Evolutionary conservation across 345 rosid genomes (phyloP), one percentile per base, ranked within the genome.

Genomic region (Populus pruinosa): DNA sequence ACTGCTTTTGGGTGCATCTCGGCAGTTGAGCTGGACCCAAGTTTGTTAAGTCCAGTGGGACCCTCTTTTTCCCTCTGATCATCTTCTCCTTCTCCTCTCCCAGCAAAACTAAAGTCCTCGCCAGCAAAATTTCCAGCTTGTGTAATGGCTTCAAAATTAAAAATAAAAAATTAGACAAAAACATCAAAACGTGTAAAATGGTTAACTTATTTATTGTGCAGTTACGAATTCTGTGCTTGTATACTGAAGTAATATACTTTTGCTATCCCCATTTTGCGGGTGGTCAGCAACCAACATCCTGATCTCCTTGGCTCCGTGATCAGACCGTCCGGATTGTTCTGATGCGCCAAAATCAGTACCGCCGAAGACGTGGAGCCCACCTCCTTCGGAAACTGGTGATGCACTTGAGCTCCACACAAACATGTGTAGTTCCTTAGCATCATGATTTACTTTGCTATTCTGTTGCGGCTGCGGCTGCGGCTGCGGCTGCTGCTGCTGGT

Each of bases 251-350:
- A 21, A 29, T 20, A 5, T 86, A 90, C 99, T 85, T 91, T 91
- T 95, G 77, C 5, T 80, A 76, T 93, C 97, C 38, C 91, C 93
- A 77, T 86, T 95, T 56, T 87, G 90, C n/a, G 89, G 88, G 27
- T 89, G 90, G 64, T 95, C 99, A 6, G 93, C 61, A 33, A 95
- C 96, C 73, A 95, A 72, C 99, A 92, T 90, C 83, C 96, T 87
- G 73, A 95, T 95, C 86, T 95, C 99, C 82, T 92, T 93, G 10
- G 94, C 96, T 7, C 96, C 91, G 75, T 91, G 99, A 61, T 93
- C 97, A 14, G 98, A 85, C 85, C 91, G 85, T 53, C 92, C 92
- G 0, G 94, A 88, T 80, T 89, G 95, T 55, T 94, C 97, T 13
- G 90, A 39, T 0, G 88, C 72, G 11, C 86, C 90, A 8, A 87